A percentile compares a stretch with the other conserved stretches of the same genome.
Evolutionary conservation across 305 asterid genomes (phyloP).

Genomic region (Rubia occidens): DNA sequence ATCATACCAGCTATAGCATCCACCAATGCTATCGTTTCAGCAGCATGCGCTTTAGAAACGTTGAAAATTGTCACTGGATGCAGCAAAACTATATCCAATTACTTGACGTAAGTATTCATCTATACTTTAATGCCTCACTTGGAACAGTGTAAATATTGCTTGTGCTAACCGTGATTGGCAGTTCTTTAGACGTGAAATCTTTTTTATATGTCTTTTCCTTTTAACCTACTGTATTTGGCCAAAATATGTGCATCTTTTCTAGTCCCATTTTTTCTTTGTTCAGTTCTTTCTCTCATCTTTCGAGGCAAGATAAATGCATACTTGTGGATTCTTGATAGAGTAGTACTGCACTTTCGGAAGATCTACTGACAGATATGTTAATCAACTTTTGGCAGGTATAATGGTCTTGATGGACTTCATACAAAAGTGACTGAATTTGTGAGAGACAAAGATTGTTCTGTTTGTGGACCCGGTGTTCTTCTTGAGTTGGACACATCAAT

Average conservation of each 20-base stretch:
- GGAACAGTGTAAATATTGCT: neutral
- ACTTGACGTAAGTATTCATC: slow-evolving; percentile 58
- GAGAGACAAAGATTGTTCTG: slow-evolving; percentile 74
- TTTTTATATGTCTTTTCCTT: neutral
- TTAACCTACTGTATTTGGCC: neutral
- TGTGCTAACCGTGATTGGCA: neutral
- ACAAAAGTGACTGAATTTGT: slow-evolving; percentile 84
- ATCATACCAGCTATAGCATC: slow-evolving; percentile 99
- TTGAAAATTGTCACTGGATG: slow-evolving; percentile 91
- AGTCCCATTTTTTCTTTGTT: neutral
- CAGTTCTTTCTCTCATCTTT: neutral
- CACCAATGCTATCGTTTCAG: slow-evolving; percentile 91
- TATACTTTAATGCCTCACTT: neutral
- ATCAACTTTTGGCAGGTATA: slow-evolving; percentile 42
- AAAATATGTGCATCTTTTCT: neutral
- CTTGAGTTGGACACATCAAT: slow-evolving; percentile 71
- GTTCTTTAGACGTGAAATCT: neutral
- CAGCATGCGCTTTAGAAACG: slow-evolving; percentile 96
- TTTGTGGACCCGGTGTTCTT: slow-evolving; percentile 93
- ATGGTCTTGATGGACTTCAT: slow-evolving; percentile 95
- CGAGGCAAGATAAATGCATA: neutral
- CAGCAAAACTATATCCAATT: slow-evolving; percentile 76
- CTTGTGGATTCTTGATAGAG: neutral
- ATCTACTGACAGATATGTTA: slow-evolving; percentile 10
- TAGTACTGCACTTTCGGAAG: neutral